Conservation (phyloP, 1,284 basidiomycete species). For the Psilocybe mexicana region DNA sequence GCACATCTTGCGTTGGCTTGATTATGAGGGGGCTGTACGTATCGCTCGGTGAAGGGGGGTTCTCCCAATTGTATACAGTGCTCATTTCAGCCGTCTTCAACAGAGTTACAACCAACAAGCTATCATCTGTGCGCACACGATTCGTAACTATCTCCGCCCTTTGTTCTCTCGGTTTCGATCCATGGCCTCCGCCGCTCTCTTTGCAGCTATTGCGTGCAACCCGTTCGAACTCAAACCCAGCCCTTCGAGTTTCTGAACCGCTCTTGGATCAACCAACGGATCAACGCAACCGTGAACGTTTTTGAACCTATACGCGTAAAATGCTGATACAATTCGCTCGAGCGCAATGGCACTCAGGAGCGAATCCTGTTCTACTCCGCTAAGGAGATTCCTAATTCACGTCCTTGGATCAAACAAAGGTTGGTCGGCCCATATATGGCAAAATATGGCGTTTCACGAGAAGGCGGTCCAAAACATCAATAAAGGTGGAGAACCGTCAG, state of each 20-base stretch:
- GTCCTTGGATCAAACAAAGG: conserved; percentile 3
- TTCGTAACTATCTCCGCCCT: not conserved
- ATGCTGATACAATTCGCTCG: too few species aligned
- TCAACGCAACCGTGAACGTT: not conserved
- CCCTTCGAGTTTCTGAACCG: not conserved
- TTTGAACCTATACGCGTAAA: not conserved
- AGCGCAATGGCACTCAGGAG: not conserved
- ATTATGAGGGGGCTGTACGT: not conserved
- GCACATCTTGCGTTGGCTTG: not conserved
- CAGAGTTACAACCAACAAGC: not conserved
- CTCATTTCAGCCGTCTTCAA: not conserved
- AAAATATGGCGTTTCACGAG: not conserved
- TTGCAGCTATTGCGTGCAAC: not conserved
- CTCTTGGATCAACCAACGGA: not conserved
- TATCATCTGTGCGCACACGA: not conserved
- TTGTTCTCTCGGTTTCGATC: not conserved
- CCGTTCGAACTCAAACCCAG: not conserved
- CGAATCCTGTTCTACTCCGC: not conserved
- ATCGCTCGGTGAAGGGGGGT: not conserved
- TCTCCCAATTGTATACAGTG: not conserved
- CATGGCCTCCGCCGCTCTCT: not conserved
- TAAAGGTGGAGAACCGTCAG: not conserved
- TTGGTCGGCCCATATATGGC: not conserved
- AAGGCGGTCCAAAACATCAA: not conserved
- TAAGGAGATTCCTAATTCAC: not conserved